Evolutionary conservation across 345 rosid species (phyloP).

Genomic region (Eucalyptus marginata): DNA sequence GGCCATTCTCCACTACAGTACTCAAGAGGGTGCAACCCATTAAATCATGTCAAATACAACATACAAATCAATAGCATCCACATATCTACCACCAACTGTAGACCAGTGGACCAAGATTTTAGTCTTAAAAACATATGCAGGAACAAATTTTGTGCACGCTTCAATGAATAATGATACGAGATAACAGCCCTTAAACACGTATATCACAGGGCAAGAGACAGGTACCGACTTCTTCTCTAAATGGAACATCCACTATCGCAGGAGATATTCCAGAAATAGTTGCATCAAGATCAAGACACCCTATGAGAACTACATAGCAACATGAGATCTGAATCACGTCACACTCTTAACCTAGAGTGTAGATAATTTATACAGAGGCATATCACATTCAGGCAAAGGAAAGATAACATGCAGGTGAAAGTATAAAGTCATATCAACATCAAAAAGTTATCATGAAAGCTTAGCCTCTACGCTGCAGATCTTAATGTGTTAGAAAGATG

Average conservation of each 20-base stretch:
- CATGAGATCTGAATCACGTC: neutral
- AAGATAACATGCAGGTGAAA: neutral
- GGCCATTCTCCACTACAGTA: neutral
- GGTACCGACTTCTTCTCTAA: neutral
- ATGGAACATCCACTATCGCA: neutral
- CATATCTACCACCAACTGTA: neutral
- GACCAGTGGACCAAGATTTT: neutral
- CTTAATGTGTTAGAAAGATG: neutral
- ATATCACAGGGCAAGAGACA: neutral
- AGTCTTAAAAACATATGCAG: neutral
- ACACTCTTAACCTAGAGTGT: neutral
- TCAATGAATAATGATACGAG: neutral
- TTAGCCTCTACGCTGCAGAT: neutral
- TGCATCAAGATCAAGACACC: neutral
- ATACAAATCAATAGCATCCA: neutral
- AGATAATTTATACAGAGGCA: neutral
- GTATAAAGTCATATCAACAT: neutral
- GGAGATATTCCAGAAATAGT: neutral
- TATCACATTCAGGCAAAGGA: neutral
- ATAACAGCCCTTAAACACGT: neutral
- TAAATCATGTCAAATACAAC: neutral
- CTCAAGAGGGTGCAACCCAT: neutral
- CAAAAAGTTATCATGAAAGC: neutral
- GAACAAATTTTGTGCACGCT: neutral
- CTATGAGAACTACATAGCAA: neutral